Evolutionary conservation across 192 early-diverging fungal genomes (phyloP).

Genomic region (Backusella tuberculispora): DNA sequence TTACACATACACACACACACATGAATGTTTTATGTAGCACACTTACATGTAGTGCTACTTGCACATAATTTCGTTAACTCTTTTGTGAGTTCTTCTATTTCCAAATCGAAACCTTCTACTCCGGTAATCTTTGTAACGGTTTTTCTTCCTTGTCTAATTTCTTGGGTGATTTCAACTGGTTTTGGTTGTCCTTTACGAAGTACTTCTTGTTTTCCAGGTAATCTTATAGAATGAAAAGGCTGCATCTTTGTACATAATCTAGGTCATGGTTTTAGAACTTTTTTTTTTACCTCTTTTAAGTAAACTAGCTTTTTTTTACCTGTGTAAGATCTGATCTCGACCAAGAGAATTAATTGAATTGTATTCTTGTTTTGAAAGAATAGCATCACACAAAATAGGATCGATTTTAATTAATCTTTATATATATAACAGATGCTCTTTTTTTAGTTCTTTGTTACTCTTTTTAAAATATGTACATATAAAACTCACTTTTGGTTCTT

Average conservation of each 20-base stretch:
- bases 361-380: constrained; percentile 72
- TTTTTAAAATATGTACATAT: background rate
- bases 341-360: constrained; percentile 52
- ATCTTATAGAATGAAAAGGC: constrained; percentile 51
- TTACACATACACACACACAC: too few species aligned
- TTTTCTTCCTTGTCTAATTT: constrained; percentile 66
- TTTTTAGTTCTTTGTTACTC: background rate
- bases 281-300: too few species aligned
- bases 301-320: too few species aligned
- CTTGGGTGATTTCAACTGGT: constrained; percentile 51
- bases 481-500: constrained; percentile 44
- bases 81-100: constrained; percentile 62
- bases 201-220: constrained; percentile 51
- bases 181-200: constrained; percentile 42
- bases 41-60: constrained; percentile 63
- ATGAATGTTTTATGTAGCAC: too few species aligned
- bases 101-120: constrained; percentile 64
- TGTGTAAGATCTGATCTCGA: constrained; percentile 60
- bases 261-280: background rate
- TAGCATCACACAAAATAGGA: constrained; percentile 62
- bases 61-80: constrained; percentile 68
- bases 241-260: constrained; percentile 56
- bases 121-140: constrained; percentile 67
- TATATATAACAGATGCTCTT: background rate
- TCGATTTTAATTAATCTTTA: constrained; percentile 68